These are phyloP conservation scores for Akanthomyces muscarius DNA, from an alignment of 2,329 filamentous ascomycete species.

Conservation along the genomic window DNA sequence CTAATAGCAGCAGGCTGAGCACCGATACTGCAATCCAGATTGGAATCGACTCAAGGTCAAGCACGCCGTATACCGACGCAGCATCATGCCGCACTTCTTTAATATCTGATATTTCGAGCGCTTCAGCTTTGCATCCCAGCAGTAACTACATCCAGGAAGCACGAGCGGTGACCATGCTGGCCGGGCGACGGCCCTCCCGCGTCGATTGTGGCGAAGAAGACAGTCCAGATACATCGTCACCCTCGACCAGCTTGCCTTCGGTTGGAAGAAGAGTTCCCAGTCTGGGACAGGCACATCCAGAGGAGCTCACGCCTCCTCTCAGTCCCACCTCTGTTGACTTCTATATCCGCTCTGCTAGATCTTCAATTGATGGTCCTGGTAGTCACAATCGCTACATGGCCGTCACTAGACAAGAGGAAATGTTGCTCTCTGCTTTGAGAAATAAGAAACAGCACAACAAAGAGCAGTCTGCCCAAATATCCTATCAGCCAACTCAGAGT, in stretches of 20 bases:
- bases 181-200: slow-evolving; percentile 25
- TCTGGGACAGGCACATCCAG: slow-evolving; percentile 24
- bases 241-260: slow-evolving; percentile 19
- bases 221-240: slow-evolving; percentile 16
- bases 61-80: slow-evolving; percentile 20
- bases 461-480: slow-evolving; percentile 42
- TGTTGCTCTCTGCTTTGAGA: slow-evolving; percentile 53
- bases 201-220: slow-evolving; percentile 24
- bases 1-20: slow-evolving; percentile 21
- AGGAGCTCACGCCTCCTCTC: slow-evolving; percentile 46
- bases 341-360: slow-evolving; percentile 38
- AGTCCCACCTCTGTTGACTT: slow-evolving; percentile 51
- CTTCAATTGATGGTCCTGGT: slow-evolving; percentile 32
- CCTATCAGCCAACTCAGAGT: slow-evolving; percentile 31
- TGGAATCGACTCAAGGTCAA: slow-evolving; percentile 23
- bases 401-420: slow-evolving; percentile 55
- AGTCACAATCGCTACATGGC: slow-evolving; percentile 48
- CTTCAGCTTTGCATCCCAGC: background rate
- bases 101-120: background rate
- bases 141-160: slow-evolving; percentile 36
- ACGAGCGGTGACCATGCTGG: slow-evolving; percentile 36
- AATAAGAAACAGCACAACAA: slow-evolving; percentile 55
- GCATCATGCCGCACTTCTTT: slow-evolving; percentile 9
- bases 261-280: slow-evolving; percentile 22
- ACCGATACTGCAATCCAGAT: background rate